Evolutionary conservation across 768 basidiomycete species (phyloP), one percentile per base, ranked within the genome.

Genomic region (Russula lepida): DNA sequence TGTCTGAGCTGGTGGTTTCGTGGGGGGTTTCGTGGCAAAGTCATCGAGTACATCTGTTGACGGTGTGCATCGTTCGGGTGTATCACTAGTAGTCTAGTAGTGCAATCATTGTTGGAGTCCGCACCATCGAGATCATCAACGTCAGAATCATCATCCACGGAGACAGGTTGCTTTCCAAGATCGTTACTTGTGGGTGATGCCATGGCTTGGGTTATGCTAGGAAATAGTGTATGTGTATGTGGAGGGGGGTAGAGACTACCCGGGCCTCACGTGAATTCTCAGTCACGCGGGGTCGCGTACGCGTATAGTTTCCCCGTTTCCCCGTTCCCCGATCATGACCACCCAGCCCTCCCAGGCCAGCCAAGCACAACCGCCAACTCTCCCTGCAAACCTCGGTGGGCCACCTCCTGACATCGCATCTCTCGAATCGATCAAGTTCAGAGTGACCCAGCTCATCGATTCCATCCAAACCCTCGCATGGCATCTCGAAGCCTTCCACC

Each of bases 371-470:
- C 43, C 43, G 19, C 39, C 56, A 15, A 43, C 13, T 12, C 62
- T 62, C 23, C 62, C 62, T 4, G 19, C 46, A 27, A 54, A 43
- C 28, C 33, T 63, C 2, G 57, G 57, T 4, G 62, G 62, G 6
- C 57, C 56, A 7, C 62, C 56, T 15, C 56, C 56, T 0, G 62
- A 63, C 33, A 48, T 35, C n/a, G 56, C 56, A 0, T 63, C 62
- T 13, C 80, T 92, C 15, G 89, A 92, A 67, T 89, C 87, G 5
- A 76, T 91, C 54, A 79, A 79, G 41, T 88, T 88, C 76, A 89
- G 89, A 65, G 80, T 86, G 4, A 83, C 80, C 61, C 88, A 90
- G 70, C 88, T 91, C 37, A 82, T 89, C 48, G 89, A 92, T 54
- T 88, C 87, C 7, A 85, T 91, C 25, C 76, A 83, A 59, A 75